These are phyloP conservation scores for Macrolepiota dolichaula DNA, from an alignment of 768 basidiomycete species.

Conservation along the genomic window DNA sequence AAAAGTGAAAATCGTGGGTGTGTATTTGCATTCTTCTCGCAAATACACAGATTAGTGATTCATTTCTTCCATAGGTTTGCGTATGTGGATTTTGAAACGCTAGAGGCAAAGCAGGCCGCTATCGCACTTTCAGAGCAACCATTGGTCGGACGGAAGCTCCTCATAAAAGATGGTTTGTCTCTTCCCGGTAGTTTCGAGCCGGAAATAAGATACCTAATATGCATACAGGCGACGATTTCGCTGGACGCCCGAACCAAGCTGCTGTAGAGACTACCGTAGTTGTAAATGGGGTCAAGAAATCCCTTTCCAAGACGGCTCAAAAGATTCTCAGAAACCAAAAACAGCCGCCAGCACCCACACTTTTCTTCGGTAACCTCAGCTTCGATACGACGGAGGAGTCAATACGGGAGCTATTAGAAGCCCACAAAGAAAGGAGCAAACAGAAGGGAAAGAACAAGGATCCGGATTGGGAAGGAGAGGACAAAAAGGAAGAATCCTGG, in stretches of 20 bases:
- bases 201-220: not conserved
- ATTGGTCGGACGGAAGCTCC: conserved; percentile 79
- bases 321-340: conserved; percentile 78
- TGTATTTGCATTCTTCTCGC: conserved; percentile 27
- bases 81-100: conserved; percentile 88
- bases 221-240: conserved; percentile 65
- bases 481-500: conserved; percentile 23
- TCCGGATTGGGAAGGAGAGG: conserved; percentile 9
- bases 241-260: conserved; percentile 57
- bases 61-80: conserved; percentile 64
- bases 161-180: conserved; percentile 87
- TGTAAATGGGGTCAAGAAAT: conserved; percentile 29
- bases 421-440: conserved; percentile 43
- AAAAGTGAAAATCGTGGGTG: conserved; percentile 79
- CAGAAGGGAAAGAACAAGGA: conserved; percentile 29
- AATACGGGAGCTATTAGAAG: conserved; percentile 71
- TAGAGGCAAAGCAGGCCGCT: conserved; percentile 70
- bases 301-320: conserved; percentile 66
- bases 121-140: conserved; percentile 79
- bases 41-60: conserved; percentile 5
- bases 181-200: not conserved
- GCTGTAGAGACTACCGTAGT: conserved; percentile 30
- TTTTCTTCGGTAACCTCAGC: conserved; percentile 92
- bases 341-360: conserved; percentile 77
- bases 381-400: conserved; percentile 84